A percentile compares a stretch with the other conserved stretches of the same genome.
Evolutionary conservation across 1,284 basidiomycete species (phyloP).

Genomic region (Fomitopsis betulina): DNA sequence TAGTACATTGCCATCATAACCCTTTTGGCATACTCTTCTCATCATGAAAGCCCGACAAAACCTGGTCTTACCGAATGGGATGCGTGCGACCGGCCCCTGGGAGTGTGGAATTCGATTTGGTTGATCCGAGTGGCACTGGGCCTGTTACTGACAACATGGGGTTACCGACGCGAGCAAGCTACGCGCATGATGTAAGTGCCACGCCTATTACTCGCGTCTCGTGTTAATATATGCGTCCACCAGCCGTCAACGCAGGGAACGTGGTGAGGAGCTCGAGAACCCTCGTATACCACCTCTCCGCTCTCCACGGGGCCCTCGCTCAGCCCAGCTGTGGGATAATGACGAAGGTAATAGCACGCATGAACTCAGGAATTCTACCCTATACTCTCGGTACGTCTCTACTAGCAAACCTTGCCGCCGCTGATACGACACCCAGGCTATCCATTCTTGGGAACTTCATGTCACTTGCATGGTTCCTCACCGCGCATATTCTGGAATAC

Average conservation of each 20-base stretch:
- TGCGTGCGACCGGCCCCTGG: slow-evolving; percentile 64
- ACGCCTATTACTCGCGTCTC: too few relatives aligned
- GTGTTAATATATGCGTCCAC: background rate
- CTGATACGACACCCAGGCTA: slow-evolving; percentile 35
- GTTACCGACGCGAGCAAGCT: slow-evolving; percentile 45
- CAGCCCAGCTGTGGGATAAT: background rate
- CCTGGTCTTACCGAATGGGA: slow-evolving; percentile 50
- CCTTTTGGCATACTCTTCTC: slow-evolving; percentile 47
- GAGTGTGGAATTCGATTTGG: slow-evolving; percentile 71
- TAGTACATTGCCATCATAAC: slow-evolving; percentile 43
- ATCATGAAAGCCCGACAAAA: slow-evolving; percentile 44
- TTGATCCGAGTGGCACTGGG: slow-evolving; percentile 51
- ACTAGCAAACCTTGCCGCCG: background rate
- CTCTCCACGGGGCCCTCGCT: background rate
- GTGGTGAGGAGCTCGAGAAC: background rate
- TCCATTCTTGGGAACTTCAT: slow-evolving; percentile 61
- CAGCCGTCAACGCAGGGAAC: background rate
- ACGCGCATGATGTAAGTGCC: slow-evolving; percentile 30
- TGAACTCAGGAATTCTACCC: slow-evolving; percentile 11
- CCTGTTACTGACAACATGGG: slow-evolving; percentile 53
- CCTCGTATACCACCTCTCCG: background rate
- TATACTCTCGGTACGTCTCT: slow-evolving; percentile 33
- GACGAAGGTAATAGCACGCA: background rate
- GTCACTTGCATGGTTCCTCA: slow-evolving; percentile 75
- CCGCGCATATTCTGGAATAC: slow-evolving; percentile 72